phyloP scores from a whole-genome alignment of 768 basidiomycete species.

The Mycena epipterygia region DNA sequence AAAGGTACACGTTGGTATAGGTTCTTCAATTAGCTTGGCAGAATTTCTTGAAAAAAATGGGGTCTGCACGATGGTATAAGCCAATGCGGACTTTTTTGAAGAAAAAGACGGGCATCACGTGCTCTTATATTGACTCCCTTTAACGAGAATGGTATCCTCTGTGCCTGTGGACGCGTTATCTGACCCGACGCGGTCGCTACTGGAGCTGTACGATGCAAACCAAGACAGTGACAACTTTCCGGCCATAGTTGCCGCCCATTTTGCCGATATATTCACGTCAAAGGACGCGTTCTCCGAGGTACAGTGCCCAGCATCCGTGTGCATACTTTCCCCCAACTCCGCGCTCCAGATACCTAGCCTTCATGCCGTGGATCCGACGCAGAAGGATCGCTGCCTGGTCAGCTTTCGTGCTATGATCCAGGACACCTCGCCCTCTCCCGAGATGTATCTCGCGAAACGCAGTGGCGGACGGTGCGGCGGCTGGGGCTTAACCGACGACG shows the following conservation, averaged over 20 bases:
- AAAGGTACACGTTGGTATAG: no score
- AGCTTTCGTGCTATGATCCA: slow-evolving; percentile 86
- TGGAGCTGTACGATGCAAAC: slow-evolving; percentile 57
- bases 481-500: slow-evolving; percentile 73
- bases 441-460: slow-evolving; percentile 75
- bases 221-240: slow-evolving; percentile 55
- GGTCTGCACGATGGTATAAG: no score
- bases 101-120: no score
- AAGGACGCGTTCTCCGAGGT: slow-evolving; percentile 59
- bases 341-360: slow-evolving; percentile 70
- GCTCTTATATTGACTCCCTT: no score
- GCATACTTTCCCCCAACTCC: not conserved
- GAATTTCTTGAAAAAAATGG: no score
- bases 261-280: slow-evolving; percentile 57
- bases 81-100: no score
- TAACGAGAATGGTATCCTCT: slow-evolving; percentile 65
- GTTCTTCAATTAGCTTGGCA: no score
- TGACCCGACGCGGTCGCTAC: slow-evolving; percentile 64
- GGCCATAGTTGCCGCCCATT: slow-evolving; percentile 59
- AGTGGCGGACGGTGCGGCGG: slow-evolving; percentile 68
- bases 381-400: slow-evolving; percentile 70
- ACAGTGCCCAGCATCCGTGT: not conserved
- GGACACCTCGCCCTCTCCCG: slow-evolving; percentile 80
- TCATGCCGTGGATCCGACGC: slow-evolving; percentile 58
- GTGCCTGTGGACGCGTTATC: slow-evolving; percentile 61